These are phyloP conservation scores for Solanum sejunctum DNA, from an alignment of 257 asterid species.

Conservation along the genomic window DNA sequence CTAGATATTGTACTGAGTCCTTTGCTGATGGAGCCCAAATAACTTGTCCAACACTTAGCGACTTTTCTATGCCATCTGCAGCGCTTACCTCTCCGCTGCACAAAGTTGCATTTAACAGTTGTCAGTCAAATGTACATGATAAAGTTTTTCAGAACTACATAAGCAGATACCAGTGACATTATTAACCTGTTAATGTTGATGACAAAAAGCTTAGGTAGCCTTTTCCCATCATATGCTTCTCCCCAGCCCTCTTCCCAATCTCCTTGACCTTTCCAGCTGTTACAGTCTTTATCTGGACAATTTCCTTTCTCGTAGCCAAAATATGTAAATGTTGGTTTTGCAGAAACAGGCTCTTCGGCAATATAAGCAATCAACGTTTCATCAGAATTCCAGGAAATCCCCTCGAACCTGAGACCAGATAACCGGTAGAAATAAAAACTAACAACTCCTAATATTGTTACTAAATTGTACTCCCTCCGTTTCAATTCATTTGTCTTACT, in stretches of 20 bases:
- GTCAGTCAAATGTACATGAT: neutral
- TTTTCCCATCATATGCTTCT: conserved; percentile 81
- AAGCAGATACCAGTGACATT: neutral
- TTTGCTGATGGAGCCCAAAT: conserved; percentile 68
- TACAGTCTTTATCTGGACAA: conserved; percentile 43
- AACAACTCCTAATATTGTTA: neutral
- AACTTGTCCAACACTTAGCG: conserved; percentile 78
- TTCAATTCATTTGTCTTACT: too few relatives aligned
- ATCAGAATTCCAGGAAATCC: conserved; percentile 81
- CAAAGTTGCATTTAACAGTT: neutral
- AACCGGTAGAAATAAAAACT: neutral
- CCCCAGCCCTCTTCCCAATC: conserved; percentile 99
- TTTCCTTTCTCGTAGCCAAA: conserved; percentile 43
- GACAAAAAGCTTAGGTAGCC: conserved; percentile 80
- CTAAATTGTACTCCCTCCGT: neutral
- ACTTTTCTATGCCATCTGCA: conserved; percentile 44
- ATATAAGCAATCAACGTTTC: conserved; percentile 79
- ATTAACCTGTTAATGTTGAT: conserved; percentile 44
- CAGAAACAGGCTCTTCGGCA: conserved; percentile 75
- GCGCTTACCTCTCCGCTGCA: conserved; percentile 69
- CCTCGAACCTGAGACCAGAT: conserved; percentile 69
- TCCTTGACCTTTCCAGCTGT: conserved; percentile 84
- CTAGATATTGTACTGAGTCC: conserved; percentile 38
- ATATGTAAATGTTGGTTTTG: conserved; percentile 49
- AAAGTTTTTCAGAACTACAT: neutral